A percentile compares a stretch with the other conserved stretches of the same genome.
phyloP scores from a whole-genome alignment of 1,284 basidiomycete genomes.

The Ustilago trichophora region DNA sequence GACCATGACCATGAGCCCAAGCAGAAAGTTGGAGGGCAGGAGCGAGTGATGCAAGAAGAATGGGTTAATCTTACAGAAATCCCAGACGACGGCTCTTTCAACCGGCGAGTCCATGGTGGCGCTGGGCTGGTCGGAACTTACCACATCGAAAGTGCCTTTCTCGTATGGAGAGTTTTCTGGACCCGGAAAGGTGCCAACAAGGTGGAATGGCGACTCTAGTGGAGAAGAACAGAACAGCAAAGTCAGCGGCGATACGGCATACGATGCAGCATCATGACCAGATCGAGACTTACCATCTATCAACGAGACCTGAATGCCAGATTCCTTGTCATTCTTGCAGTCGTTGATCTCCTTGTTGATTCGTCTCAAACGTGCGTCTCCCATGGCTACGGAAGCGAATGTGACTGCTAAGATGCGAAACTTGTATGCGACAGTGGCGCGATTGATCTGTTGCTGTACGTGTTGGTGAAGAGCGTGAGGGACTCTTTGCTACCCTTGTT shows the following conservation, averaged over 20 bases:
- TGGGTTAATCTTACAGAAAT: too few relatives aligned
- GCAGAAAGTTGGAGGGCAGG: too few relatives aligned
- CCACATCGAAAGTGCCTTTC: constrained; percentile 90
- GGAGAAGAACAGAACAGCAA: not conserved
- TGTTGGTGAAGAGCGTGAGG: not conserved
- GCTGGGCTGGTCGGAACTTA: constrained; percentile 68
- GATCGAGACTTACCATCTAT: constrained; percentile 73
- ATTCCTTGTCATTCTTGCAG: constrained; percentile 91
- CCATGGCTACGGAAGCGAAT: constrained; percentile 62
- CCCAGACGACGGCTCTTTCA: too few relatives aligned
- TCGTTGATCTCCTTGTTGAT: constrained; percentile 85
- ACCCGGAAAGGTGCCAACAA: constrained; percentile 48
- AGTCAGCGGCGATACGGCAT: constrained; percentile 8
- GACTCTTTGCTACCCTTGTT: too few relatives aligned
- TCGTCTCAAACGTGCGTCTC: constrained; percentile 83
- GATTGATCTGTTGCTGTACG: not conserved
- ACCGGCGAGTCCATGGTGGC: too few relatives aligned
- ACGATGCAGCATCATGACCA: too few relatives aligned
- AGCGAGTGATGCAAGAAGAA: not conserved
- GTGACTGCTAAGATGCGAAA: not conserved
- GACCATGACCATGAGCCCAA: too few relatives aligned
- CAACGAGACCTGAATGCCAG: constrained; percentile 83
- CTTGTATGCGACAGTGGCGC: not conserved
- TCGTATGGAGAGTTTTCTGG: constrained; percentile 85
- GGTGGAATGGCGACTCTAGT: constrained; percentile 46